These are phyloP conservation scores for Leccinum huronense DNA, from an alignment of 1,284 basidiomycete species.

Conservation along the genomic window DNA sequence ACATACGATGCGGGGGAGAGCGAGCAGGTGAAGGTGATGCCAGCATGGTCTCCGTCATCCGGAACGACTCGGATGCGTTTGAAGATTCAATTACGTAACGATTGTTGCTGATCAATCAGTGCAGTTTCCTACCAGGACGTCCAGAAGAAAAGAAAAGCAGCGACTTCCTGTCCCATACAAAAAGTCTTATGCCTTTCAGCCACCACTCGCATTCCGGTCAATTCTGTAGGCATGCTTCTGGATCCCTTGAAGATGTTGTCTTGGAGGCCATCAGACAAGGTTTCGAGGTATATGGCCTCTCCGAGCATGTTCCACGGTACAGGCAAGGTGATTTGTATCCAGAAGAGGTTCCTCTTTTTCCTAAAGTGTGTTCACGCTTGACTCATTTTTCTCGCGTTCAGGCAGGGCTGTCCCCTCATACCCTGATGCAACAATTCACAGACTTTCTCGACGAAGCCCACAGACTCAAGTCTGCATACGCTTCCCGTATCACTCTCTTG, in stretches of 20 bases:
- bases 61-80: neutral
- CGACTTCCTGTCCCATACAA: slow-evolving; percentile 1
- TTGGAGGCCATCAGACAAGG: slow-evolving; percentile 73
- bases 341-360: slow-evolving; percentile 72
- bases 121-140: slow-evolving; percentile 7
- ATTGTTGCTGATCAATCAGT: neutral
- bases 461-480: slow-evolving; percentile 62
- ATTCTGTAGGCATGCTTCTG: slow-evolving; percentile 90
- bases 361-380: slow-evolving; percentile 3
- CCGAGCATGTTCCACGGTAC: slow-evolving; percentile 94
- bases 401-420: slow-evolving; percentile 48
- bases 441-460: slow-evolving; percentile 76
- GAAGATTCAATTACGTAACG: slow-evolving; percentile 25
- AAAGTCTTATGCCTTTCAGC: slow-evolving; percentile 70
- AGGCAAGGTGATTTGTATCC: slow-evolving; percentile 83
- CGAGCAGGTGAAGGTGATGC: neutral
- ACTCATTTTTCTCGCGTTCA: slow-evolving; percentile 33
- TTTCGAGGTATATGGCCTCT: slow-evolving; percentile 84
- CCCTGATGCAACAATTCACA: slow-evolving; percentile 60
- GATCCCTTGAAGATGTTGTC: slow-evolving; percentile 78
- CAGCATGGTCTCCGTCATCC: neutral
- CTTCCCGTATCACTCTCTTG: slow-evolving; percentile 68
- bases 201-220: slow-evolving; percentile 97
- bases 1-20: neutral
- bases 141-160: neutral